Base-by-base conservation (phyloP, 306 rosid genomes). In the Gastrolobium villosum region DNA sequence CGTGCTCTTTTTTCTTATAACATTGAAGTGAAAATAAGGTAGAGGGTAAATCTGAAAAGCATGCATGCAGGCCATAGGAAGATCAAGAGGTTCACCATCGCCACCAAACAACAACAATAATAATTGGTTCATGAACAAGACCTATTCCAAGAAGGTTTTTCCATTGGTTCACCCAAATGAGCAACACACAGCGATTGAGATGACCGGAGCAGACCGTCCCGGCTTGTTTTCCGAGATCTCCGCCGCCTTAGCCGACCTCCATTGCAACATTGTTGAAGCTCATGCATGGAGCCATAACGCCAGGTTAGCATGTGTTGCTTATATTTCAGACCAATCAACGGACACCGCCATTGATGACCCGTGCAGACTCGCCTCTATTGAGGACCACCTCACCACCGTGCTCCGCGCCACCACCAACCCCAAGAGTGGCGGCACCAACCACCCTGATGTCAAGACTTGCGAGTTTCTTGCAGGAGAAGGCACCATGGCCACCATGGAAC, bases 231-330 rank as follows among this genome's bases (percentile, higher is more conserved):
- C 94, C 0, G 97, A 92, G 86, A 88, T 89, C 62, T 85, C 91
- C 0, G 92, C 92, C 0, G 88, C 94, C 57, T 30, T 92, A 1
- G 85, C 83, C 1, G 91, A 87, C 63, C 94, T 92, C 46, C 91
- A 79, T 10, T 92, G 94, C 76, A 89, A 90, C 82, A 43, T 89
- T 1, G 89, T 86, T 0, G 88, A 92, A 56, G 97, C 87, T 15
- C 94, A 92, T 52, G 84, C 89, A 3, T 92, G 97, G 97, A 92
- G 88, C 44, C 97, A 92, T 72, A 92, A 92, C 7, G 87, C 84
- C 3, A 61, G 91, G 5, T 68, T 88, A 4, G 93, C 97, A 2
- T 90, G 93, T 46, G 84, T 92, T 1, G 93, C 88, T 7, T 85
- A 90, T 45, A 87, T 92, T 48, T 86, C 90, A 0, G 97, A 92